Conservation (phyloP, 192 early-diverging fungal genomes). For the Coemansia sp. region DNA sequence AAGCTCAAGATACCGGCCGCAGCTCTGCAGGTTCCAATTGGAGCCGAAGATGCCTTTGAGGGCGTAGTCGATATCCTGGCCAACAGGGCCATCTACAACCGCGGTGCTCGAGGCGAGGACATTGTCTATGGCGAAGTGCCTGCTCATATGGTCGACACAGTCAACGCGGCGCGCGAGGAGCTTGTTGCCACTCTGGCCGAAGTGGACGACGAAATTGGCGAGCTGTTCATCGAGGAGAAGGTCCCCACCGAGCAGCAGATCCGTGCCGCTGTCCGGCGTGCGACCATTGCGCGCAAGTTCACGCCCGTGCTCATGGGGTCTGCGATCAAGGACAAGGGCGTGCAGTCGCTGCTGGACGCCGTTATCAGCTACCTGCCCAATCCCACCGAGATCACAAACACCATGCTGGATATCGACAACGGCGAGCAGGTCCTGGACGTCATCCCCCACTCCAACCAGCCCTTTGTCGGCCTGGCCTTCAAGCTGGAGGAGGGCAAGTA, state of each 20-base stretch:
- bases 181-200: slow-evolving; percentile 75
- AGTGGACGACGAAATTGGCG: slow-evolving; percentile 80
- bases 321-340: slow-evolving; percentile 81
- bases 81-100: slow-evolving; percentile 86
- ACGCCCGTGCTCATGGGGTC: slow-evolving; percentile 85
- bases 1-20: slow-evolving; percentile 79
- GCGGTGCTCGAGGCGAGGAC: slow-evolving; percentile 78
- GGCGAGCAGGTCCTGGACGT: slow-evolving; percentile 62
- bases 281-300: slow-evolving; percentile 76
- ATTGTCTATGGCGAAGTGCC: slow-evolving; percentile 75
- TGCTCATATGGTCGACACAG: slow-evolving; percentile 59
- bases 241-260: slow-evolving; percentile 68
- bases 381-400: slow-evolving; percentile 69
- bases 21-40: slow-evolving; percentile 82
- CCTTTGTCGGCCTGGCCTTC: slow-evolving; percentile 84
- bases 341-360: slow-evolving; percentile 73
- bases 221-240: slow-evolving; percentile 78
- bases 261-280: slow-evolving; percentile 69
- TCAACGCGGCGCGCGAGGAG: slow-evolving; percentile 69
- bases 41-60: slow-evolving; percentile 78
- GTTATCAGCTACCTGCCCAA: slow-evolving; percentile 70
- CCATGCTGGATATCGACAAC: slow-evolving; percentile 68
- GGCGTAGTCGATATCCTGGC: slow-evolving; percentile 91
- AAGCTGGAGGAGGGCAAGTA: slow-evolving; percentile 93
- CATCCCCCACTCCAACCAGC: slow-evolving; percentile 63